Percentiles rank a stretch among this genome's conserved stretches.
These are phyloP conservation scores for Naumovozyma dairenensis DNA, from an alignment of 805 yeast species.

Conservation along the genomic window DNA sequence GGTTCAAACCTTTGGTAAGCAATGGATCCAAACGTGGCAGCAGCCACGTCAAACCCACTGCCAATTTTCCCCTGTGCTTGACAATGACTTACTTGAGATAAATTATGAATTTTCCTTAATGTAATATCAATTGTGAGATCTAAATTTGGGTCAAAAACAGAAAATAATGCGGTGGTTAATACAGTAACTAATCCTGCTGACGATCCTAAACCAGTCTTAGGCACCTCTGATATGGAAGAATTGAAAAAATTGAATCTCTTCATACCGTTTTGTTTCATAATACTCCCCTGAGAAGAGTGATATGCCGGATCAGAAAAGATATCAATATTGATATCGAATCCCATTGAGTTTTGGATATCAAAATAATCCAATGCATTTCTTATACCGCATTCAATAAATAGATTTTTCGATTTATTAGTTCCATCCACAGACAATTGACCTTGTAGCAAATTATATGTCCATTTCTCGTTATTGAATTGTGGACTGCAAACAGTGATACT, in stretches of 20 bases:
- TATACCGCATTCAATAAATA: conserved; percentile 63
- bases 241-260: conserved; percentile 51
- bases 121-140: conserved; percentile 21
- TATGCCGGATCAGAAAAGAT: conserved; percentile 82
- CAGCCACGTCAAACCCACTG: conserved; percentile 94
- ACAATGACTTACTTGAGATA: conserved; percentile 86
- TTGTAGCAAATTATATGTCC: conserved; percentile 42
- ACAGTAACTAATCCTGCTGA: conserved; percentile 90
- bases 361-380: conserved; percentile 46
- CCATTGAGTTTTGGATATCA: conserved; percentile 20
- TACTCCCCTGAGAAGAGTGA: conserved; percentile 61
- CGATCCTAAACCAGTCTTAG: conserved; percentile 93
- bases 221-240: conserved; percentile 53
- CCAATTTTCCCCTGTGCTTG: conserved; percentile 92
- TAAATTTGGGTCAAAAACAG: conserved; percentile 34
- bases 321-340: conserved; percentile 38
- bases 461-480: conserved; percentile 61
- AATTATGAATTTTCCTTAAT: conserved; percentile 52
- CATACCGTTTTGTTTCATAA: conserved; percentile 25
- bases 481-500: conserved; percentile 52
- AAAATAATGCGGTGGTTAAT: conserved; percentile 56
- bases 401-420: conserved; percentile 39
- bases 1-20: conserved; percentile 71
- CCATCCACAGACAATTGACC: conserved; percentile 18
- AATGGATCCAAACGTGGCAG: conserved; percentile 88